Conservation (phyloP, 2,329 filamentous ascomycete species). For the Xylaria sp. region DNA sequence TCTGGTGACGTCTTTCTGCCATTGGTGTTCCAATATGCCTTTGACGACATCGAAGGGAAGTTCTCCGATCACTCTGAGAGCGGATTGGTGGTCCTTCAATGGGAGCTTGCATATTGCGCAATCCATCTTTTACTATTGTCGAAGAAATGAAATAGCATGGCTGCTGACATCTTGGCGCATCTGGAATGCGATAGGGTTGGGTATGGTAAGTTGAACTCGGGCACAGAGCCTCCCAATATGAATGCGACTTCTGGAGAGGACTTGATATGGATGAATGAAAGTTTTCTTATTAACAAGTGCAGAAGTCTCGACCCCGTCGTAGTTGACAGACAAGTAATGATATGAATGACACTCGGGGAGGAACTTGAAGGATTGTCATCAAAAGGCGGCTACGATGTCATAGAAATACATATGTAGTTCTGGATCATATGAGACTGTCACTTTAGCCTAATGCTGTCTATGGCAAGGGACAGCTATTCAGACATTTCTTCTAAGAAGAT, state of each 20-base stretch:
- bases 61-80: conserved; percentile 39
- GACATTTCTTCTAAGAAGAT: neutral
- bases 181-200: neutral
- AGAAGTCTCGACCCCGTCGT: conserved; percentile 19
- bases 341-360: too few species aligned
- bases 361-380: neutral
- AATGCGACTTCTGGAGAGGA: neutral
- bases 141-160: neutral
- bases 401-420: neutral
- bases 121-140: conserved; percentile 17
- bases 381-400: neutral
- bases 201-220: neutral
- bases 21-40: conserved; percentile 42
- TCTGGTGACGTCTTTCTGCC: conserved; percentile 42
- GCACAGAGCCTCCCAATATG: neutral
- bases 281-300: neutral
- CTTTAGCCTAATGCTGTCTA: neutral
- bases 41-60: conserved; percentile 41
- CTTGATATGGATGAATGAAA: neutral
- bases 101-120: conserved; percentile 33
- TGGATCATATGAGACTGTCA: neutral
- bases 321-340: neutral
- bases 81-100: conserved; percentile 38
- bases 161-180: neutral
- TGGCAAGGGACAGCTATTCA: neutral